Evolutionary conservation across 2,329 filamentous ascomycete species (phyloP), one percentile per base, ranked within the genome.

Genomic region (Arthroderma sp.): DNA sequence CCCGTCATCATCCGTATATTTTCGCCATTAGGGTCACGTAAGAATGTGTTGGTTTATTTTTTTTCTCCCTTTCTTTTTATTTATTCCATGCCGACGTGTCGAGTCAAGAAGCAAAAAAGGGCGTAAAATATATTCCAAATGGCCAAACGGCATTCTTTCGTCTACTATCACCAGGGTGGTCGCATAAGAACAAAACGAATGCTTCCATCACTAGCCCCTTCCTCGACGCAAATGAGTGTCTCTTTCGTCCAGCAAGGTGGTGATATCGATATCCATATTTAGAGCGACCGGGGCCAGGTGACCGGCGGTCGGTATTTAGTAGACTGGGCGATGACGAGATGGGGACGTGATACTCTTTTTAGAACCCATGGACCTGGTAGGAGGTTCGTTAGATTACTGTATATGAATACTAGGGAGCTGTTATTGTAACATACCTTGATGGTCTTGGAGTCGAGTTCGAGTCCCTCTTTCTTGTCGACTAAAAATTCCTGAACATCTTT

Each of bases 401-500:
- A 38, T 29, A 22, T 11, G 28, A 39, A 7, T 34, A 29, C 40
- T 37, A 27, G 11, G 22, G 11, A 9, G 6, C 15, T 22, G 15
- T 22, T n/a, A 7, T 32, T 22, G 34, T 38, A 43, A 51, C 58
- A 49, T 63, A 89, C 85, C 78, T 96, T 95, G 73, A 96, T 94
- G 71, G 83, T 93, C 80, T 95, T 94, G 68, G 81, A 76, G 71
- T 95, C 86, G 65, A 95, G 82, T 68, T 86, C 86, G 61, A 96
- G 78, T 62, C 89, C 89, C 64, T 88, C 85, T 70, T 88, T 86
- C 78, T 94, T 93, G 73, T 94, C 85, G 71, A 81, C 80, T 69
- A 96, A 81, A 75, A 96, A 98, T 65, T 95, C 87, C 69, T 93
- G 85, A 66, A 95, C 85, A 79, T 94, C 87, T 73, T 94, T 94